Base-by-base conservation (phyloP, 2,329 filamentous ascomycete species). In the Pseudogymnoascus sp. region DNA sequence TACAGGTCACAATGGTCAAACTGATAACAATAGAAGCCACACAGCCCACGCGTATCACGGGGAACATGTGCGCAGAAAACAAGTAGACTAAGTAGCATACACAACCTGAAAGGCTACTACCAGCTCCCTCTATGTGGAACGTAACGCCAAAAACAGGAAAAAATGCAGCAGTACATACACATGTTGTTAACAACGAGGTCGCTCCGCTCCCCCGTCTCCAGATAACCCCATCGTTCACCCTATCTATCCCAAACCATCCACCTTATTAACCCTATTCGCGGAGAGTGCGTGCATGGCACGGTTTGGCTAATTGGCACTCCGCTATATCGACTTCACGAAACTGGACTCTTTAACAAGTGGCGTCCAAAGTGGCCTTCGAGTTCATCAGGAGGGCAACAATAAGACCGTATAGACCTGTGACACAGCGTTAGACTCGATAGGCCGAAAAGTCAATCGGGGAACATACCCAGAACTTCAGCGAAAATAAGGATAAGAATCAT, bases 371-470 rank as follows among this genome's bases (percentile, higher is more conserved):
- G 40, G 89, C 90, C 83, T 95, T 96, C 65, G 95, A 96, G 90
- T 97, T 99, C 96, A 99, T 99, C 76, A 99, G 88, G 75, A 99
- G 89, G 68, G 95, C 95, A 70, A 99, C 95, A 77, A 99, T 99
- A 74, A 99, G 85, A 77, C 95, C 95, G 82, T 99, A 99, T 65
- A 99, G 91, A 95, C 93, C 91, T 95, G 66, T 9, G 25, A 1
- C 1, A 49, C 9, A 21, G 21, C 60, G 60, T 75, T 66, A 76
- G 74, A 62, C 31, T 62, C 68, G 65, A 68, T 65, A 21, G 38
- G 46, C 34, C 25, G 21, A 25, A 6, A 14, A 18, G 14, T 31
- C 42, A 23, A 6, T 31, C 12, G 16, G 16, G 34, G 42, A 14
- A 62, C 68, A 60, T 83, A 95, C 92, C 88, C 82, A 91, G 80